Base-by-base conservation (phyloP, 139 green algal genomes). In the Chlamydomonas schloesseri region DNA sequence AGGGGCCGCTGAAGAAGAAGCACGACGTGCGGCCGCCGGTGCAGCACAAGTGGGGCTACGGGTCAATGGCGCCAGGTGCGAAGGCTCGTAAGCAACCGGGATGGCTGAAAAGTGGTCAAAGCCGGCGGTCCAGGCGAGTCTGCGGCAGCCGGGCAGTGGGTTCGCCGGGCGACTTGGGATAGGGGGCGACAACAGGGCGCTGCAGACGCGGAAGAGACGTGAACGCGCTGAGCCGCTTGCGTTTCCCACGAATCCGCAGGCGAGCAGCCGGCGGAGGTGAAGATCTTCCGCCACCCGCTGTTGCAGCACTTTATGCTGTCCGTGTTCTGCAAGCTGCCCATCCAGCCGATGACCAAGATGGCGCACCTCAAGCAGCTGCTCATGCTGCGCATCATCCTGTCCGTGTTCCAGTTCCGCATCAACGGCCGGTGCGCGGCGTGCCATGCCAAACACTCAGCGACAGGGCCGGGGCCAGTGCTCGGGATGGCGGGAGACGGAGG, bases 311-410 rank as follows among this genome's bases (percentile, higher is more conserved):
- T 98, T 90, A 96, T 94, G 89, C 92, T 99, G 65, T 96, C 91
- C 50, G 82, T 99, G 47, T 99, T 99, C 94, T 98, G 96, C 94
- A 99, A 99, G 94, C 90, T 98, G 62, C 97, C 97, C 50, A 94
- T 99, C 47, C 82, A 87, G 72, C 89, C 93, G 37, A 92, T 99
- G 89, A 92, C 65, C 42, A 92, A 71, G 2, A 92, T 97, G 88
- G 84, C 85, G 10, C 96, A 98, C 86, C 87, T 99, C 26, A 84
- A 92, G 57, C 82, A 93, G 70, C 70, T 89, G 68, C 94, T 99
- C 81, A 98, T 99, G 82, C 58, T 96, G 80, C 93, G 98, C 62
- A 95, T 99, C 67, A 91, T 99, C 81, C 91, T 99, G 70, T 96
- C 93, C 53, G 94, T 97, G 31, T 95, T 99, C 80, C 95, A 98